These are phyloP conservation scores for Saturnispora sanitii DNA, from an alignment of 805 yeast species.

Conservation along the genomic window DNA sequence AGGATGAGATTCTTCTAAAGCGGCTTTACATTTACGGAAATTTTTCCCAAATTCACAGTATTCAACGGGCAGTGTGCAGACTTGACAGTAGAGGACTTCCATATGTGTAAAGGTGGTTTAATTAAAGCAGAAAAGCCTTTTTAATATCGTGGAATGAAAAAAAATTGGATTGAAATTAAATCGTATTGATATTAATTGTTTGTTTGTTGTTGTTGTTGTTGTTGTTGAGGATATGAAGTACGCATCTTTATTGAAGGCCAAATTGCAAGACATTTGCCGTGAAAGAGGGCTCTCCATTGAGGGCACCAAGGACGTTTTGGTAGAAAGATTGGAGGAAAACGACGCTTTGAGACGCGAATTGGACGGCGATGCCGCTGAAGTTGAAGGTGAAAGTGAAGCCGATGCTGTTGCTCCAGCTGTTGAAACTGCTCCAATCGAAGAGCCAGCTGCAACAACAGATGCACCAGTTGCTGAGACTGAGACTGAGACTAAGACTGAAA, in stretches of 20 bases:
- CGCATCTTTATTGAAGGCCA: slow-evolving; percentile 67
- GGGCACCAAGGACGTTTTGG: slow-evolving; percentile 76
- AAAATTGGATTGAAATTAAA: no score
- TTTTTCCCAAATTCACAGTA: slow-evolving; percentile 87
- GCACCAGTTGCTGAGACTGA: neutral
- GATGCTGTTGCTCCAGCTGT: slow-evolving; percentile 4
- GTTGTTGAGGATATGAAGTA: slow-evolving; percentile 24
- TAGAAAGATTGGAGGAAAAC: slow-evolving; percentile 52
- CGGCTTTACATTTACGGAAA: slow-evolving; percentile 71
- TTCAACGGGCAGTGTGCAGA: slow-evolving; percentile 80
- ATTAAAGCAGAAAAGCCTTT: no score
- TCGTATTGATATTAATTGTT: no score
- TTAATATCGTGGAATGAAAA: no score
- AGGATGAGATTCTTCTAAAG: slow-evolving; percentile 56
- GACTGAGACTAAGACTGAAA: slow-evolving; percentile 7
- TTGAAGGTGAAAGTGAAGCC: slow-evolving; percentile 11
- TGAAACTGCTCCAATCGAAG: slow-evolving; percentile 14
- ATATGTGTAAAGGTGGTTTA: no score
- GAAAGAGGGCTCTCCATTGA: slow-evolving; percentile 53
- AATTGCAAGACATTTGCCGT: slow-evolving; percentile 70
- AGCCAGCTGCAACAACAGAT: slow-evolving; percentile 9
- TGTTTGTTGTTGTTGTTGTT: slow-evolving; percentile 4
- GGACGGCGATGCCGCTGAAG: slow-evolving; percentile 7
- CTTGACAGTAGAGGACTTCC: slow-evolving; percentile 66
- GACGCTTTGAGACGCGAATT: slow-evolving; percentile 33